Percentiles rank a stretch among this genome's conserved stretches.
phyloP scores from a whole-genome alignment of 176 grass and related monocot species.

The Aegilops bicornis region DNA sequence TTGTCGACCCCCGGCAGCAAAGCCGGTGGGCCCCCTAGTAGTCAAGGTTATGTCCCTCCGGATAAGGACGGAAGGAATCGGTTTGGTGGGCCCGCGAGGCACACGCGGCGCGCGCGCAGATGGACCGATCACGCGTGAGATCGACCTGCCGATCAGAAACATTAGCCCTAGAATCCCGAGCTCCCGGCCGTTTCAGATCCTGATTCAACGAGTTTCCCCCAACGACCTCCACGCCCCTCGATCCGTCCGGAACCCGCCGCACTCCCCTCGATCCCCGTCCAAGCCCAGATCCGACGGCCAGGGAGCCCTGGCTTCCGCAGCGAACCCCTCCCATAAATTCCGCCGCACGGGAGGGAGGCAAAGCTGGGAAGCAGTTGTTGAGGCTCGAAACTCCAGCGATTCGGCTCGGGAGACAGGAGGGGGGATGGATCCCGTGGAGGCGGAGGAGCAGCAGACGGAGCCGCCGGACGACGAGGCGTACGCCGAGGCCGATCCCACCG shows the following conservation, averaged over 20 bases:
- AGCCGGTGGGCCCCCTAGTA: no score
- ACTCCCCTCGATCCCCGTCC: background rate
- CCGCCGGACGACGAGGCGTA: slow-evolving; percentile 41
- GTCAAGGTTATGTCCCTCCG: no score
- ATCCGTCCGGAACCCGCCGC: background rate
- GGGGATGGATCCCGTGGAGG: slow-evolving; percentile 38
- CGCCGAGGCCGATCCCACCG: slow-evolving; percentile 47
- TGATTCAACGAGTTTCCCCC: background rate
- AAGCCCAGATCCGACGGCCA: background rate
- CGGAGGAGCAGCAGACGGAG: slow-evolving; percentile 33
- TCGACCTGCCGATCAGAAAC: no score
- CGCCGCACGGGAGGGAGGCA: background rate
- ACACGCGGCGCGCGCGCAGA: no score
- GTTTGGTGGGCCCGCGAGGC: no score
- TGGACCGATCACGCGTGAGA: no score
- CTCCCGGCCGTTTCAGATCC: background rate
- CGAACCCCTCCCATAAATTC: background rate
- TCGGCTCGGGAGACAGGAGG: background rate
- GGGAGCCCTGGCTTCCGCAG: background rate
- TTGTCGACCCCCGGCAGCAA: no score
- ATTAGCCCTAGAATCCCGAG: no score
- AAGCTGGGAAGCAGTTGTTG: slow-evolving; percentile 17
- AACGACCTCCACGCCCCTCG: background rate
- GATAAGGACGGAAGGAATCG: no score
- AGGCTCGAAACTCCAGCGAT: background rate